phyloP scores from a whole-genome alignment of 1,139 yeast genomes.

The Geotrichum australiense region DNA sequence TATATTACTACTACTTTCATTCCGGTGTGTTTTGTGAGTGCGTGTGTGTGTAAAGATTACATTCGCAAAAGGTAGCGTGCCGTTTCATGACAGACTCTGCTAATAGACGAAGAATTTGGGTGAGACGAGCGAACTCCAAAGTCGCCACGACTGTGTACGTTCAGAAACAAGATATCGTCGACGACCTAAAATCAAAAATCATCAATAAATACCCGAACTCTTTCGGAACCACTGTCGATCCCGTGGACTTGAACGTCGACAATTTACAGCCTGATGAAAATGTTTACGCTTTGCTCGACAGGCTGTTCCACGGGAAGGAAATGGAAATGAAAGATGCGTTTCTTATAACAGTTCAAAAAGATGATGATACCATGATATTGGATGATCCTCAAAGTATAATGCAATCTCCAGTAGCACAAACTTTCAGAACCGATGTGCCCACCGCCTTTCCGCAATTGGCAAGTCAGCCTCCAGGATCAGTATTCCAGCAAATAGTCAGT shows the following conservation, averaged over 20 bases:
- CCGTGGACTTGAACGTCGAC: slow-evolving; percentile 45
- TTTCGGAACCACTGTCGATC: slow-evolving; percentile 55
- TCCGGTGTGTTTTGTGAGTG: no score
- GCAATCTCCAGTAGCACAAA: not conserved
- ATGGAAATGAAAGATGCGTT: slow-evolving; percentile 66
- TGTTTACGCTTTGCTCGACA: slow-evolving; percentile 55
- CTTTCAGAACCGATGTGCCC: not conserved
- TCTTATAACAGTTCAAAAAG: slow-evolving; percentile 33
- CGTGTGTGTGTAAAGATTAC: no score
- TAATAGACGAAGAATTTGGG: slow-evolving; percentile 50
- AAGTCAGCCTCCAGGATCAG: no score
- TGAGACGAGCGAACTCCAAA: slow-evolving; percentile 37
- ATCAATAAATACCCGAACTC: slow-evolving; percentile 62
- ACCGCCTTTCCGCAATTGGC: not conserved
- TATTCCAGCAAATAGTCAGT: not conserved
- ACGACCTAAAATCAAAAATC: slow-evolving; percentile 61
- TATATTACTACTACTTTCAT: no score
- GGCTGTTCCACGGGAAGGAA: slow-evolving; percentile 47
- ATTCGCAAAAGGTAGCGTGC: no score
- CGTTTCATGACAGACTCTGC: slow-evolving; percentile 6
- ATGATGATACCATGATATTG: not conserved
- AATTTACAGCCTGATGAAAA: slow-evolving; percentile 55
- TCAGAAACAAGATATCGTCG: slow-evolving; percentile 46
- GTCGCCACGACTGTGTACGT: slow-evolving; percentile 63
- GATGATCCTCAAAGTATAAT: not conserved